Percentiles rank a stretch among this genome's conserved stretches.
Evolutionary conservation across 208 protist species (phyloP).

Genomic region (Leishmania tropica): DNA sequence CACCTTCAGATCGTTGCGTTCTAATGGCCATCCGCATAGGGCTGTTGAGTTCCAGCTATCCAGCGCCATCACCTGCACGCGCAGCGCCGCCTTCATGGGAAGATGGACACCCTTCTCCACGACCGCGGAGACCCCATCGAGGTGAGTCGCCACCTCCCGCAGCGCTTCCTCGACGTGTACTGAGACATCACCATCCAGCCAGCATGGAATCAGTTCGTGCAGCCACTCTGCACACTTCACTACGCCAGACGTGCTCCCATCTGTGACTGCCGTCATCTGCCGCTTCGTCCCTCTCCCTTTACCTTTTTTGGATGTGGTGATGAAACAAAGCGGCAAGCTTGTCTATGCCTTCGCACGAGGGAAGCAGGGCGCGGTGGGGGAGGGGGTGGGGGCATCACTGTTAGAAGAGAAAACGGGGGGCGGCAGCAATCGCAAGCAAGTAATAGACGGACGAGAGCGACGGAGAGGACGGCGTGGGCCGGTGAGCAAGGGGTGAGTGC

Average conservation of each 20-base stretch:
- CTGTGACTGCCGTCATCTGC: background rate
- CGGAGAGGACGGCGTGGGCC: background rate
- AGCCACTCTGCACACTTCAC: slow-evolving; percentile 13
- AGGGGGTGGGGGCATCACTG: background rate
- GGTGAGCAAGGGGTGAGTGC: background rate
- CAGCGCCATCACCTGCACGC: slow-evolving; percentile 45
- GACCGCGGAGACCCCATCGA: background rate
- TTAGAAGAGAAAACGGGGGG: background rate
- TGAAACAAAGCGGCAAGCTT: background rate
- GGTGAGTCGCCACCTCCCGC: background rate
- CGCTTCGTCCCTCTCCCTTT: background rate
- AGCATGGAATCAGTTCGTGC: background rate
- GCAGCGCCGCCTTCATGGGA: slow-evolving; percentile 45
- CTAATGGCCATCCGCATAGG: slow-evolving; percentile 23
- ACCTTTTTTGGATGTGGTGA: background rate
- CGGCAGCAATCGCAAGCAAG: background rate
- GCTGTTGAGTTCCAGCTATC: slow-evolving; percentile 63
- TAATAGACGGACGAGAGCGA: background rate
- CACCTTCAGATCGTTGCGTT: slow-evolving; percentile 28
- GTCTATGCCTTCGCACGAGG: background rate
- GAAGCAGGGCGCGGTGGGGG: background rate
- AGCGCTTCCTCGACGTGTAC: background rate
- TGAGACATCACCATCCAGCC: slow-evolving; percentile 1
- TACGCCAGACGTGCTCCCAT: background rate
- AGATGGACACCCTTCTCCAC: slow-evolving; percentile 17